These are phyloP conservation scores for Pythium folliculosum DNA, from an alignment of 352 stramenopile genomes.

Conservation along the genomic window DNA sequence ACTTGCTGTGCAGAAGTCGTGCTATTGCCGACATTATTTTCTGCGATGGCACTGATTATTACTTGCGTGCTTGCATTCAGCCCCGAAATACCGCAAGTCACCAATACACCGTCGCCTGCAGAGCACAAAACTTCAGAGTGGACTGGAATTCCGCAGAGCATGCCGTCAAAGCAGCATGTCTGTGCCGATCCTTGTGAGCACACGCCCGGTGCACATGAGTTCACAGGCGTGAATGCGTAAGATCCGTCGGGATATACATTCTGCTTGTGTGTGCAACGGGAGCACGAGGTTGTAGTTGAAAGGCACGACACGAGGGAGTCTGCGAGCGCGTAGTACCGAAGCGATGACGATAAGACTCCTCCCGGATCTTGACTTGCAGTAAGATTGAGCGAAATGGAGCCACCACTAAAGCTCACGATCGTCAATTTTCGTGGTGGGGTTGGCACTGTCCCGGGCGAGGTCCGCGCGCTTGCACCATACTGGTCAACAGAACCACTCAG, in stretches of 20 bases:
- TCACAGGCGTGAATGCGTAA: slow-evolving; percentile 1
- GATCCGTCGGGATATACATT: background rate
- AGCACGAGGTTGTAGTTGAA: slow-evolving; percentile 18
- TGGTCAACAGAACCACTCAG: slow-evolving; percentile 27
- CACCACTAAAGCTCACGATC: slow-evolving; percentile 27
- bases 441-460: slow-evolving; percentile 22
- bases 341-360: slow-evolving; percentile 22
- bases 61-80: slow-evolving; percentile 36
- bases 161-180: slow-evolving; percentile 28
- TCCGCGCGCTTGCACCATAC: slow-evolving; percentile 27
- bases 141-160: slow-evolving; percentile 30
- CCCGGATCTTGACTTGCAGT: slow-evolving; percentile 30
- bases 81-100: slow-evolving; percentile 31
- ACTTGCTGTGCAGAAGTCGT: slow-evolving; percentile 22
- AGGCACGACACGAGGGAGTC: slow-evolving; percentile 37
- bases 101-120: background rate
- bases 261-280: slow-evolving; percentile 29
- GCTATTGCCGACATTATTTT: slow-evolving; percentile 42
- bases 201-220: background rate
- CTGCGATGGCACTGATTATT: slow-evolving; percentile 28
- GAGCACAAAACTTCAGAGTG: slow-evolving; percentile 24
- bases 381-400: slow-evolving; percentile 36
- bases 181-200: slow-evolving; percentile 13
- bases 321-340: slow-evolving; percentile 30
- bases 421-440: slow-evolving; percentile 23